Evolutionary conservation across 345 rosid genomes (phyloP).

Genomic region (Lenwebbia sp.): DNA sequence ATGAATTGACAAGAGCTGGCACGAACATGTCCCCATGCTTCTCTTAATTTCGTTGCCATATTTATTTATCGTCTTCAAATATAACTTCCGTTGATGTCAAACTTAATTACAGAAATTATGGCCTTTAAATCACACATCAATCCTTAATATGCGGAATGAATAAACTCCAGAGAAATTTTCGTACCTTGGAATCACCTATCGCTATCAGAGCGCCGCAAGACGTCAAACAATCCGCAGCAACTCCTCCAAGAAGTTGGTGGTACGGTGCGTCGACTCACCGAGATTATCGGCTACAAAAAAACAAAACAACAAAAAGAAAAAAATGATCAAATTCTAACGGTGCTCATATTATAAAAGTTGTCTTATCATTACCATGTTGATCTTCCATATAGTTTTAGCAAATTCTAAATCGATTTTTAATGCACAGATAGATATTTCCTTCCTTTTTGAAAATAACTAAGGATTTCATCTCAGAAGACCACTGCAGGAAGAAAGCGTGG

Average conservation of each 20-base stretch:
- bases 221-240: slow-evolving; percentile 67
- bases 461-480: neutral
- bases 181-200: neutral
- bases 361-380: neutral
- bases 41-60: too few species aligned
- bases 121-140: too few species aligned
- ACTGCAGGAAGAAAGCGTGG: neutral
- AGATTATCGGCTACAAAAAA: slow-evolving; percentile 16
- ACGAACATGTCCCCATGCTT: too few species aligned
- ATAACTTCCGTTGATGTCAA: too few species aligned
- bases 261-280: slow-evolving; percentile 6
- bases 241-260: slow-evolving; percentile 55
- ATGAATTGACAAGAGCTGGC: neutral
- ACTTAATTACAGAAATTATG: too few species aligned
- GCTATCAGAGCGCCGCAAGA: slow-evolving; percentile 28
- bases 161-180: neutral
- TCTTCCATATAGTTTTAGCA: neutral
- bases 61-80: too few species aligned
- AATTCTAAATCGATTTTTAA: neutral
- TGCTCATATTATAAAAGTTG: neutral
- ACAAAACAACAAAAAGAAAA: neutral
- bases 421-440: neutral
- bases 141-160: neutral
- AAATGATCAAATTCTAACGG: neutral
- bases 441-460: neutral